Evolutionary conservation across 2,329 filamentous ascomycete species (phyloP).

Genomic region (Epichloe hybrida): DNA sequence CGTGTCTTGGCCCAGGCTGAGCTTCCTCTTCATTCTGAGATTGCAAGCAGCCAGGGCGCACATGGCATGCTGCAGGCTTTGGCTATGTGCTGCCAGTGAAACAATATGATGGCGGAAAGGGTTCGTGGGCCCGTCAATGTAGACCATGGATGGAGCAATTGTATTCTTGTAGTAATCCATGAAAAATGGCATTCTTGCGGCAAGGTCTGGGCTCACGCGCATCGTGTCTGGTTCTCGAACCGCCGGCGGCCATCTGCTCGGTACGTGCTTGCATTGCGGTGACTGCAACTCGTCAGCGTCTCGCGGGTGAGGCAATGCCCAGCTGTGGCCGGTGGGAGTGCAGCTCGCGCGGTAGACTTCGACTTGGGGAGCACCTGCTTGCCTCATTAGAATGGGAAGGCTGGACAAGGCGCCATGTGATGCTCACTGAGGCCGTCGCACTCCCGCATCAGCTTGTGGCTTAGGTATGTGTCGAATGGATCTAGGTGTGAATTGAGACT

Average conservation of each 20-base stretch:
- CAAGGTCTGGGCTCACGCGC: slow-evolving; percentile 47
- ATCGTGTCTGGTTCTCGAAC: slow-evolving; percentile 31
- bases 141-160: slow-evolving; percentile 83
- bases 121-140: slow-evolving; percentile 75
- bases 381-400: slow-evolving; percentile 24
- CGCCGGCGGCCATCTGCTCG: slow-evolving; percentile 32
- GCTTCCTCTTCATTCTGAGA: slow-evolving; percentile 66
- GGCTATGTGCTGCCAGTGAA: slow-evolving; percentile 61
- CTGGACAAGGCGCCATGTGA: slow-evolving; percentile 19
- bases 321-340: slow-evolving; percentile 33
- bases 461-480: slow-evolving; percentile 40
- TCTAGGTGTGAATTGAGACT: slow-evolving; percentile 48
- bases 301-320: slow-evolving; percentile 27
- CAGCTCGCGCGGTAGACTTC: slow-evolving; percentile 38
- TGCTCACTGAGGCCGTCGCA: slow-evolving; percentile 42
- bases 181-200: slow-evolving; percentile 72
- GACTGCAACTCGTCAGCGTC: slow-evolving; percentile 30
- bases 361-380: slow-evolving; percentile 37
- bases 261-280: slow-evolving; percentile 29
- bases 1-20: slow-evolving; percentile 45
- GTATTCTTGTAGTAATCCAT: slow-evolving; percentile 90
- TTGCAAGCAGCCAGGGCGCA: slow-evolving; percentile 84
- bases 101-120: slow-evolving; percentile 78
- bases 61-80: slow-evolving; percentile 82
- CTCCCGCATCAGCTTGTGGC: slow-evolving; percentile 39